Percentiles rank a stretch among this genome's conserved stretches.
These are phyloP conservation scores for Mycocentrospora acerina DNA, from an alignment of 2,329 filamentous ascomycete species.

Conservation along the genomic window DNA sequence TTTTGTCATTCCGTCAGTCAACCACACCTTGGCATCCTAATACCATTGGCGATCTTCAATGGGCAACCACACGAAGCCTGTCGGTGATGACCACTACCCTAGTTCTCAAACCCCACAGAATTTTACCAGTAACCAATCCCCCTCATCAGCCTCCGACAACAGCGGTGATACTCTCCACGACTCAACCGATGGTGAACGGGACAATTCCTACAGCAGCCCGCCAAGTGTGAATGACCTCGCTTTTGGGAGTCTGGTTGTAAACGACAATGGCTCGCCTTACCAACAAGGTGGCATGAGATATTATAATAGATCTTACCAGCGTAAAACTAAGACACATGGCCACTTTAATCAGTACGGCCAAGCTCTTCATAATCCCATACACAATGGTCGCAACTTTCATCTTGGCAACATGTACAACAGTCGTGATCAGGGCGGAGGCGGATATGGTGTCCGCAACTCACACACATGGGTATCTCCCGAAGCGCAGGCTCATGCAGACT, in stretches of 20 bases:
- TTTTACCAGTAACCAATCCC: background rate
- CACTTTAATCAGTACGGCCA: background rate
- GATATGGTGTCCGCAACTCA: conserved; percentile 13
- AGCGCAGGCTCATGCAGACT: conserved; percentile 27
- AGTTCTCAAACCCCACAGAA: background rate
- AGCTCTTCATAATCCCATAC: conserved; percentile 1
- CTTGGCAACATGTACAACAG: conserved; percentile 1
- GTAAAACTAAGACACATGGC: conserved; percentile 1
- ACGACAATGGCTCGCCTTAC: background rate
- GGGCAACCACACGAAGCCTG: conserved; percentile 2
- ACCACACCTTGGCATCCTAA: too few species aligned
- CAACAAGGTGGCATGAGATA: conserved; percentile 1
- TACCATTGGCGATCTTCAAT: too few species aligned
- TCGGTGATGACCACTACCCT: background rate
- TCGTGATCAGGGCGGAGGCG: conserved; percentile 4
- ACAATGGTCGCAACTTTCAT: conserved; percentile 2
- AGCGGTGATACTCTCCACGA: conserved; percentile 17
- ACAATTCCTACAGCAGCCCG: conserved; percentile 8
- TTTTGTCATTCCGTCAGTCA: too few species aligned
- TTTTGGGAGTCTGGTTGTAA: conserved; percentile 12
- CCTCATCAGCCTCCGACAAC: conserved; percentile 8
- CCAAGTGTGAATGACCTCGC: conserved; percentile 13
- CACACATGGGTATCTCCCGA: conserved; percentile 31
- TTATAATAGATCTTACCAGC: conserved; percentile 11
- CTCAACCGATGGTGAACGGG: conserved; percentile 5